Evolutionary conservation across 495 filamentous ascomycete species (phyloP).

Genomic region (Penicillium salamii): DNA sequence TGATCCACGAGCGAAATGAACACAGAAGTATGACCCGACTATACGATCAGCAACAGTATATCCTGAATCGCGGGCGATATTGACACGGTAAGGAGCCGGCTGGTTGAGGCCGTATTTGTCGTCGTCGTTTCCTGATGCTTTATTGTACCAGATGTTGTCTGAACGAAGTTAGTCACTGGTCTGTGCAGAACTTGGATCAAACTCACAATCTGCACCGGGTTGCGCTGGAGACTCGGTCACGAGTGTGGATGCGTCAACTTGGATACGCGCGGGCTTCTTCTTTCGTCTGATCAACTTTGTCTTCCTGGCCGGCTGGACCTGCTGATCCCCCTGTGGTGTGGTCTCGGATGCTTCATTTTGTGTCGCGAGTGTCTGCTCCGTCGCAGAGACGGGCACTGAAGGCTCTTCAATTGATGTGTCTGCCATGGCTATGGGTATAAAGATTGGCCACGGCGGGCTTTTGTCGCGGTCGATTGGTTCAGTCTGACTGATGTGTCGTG

Average conservation of each 20-base stretch:
- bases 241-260: slow-evolving; percentile 82
- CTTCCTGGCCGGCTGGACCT: slow-evolving; percentile 36
- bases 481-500: neutral
- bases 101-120: slow-evolving; percentile 80
- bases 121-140: slow-evolving; percentile 70
- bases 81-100: slow-evolving; percentile 74
- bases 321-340: slow-evolving; percentile 16
- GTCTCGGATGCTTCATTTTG: slow-evolving; percentile 19
- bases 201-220: slow-evolving; percentile 71
- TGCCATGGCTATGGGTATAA: slow-evolving; percentile 25
- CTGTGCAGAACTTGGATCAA: neutral
- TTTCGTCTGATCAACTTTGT: slow-evolving; percentile 54
- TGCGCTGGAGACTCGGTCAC: slow-evolving; percentile 80
- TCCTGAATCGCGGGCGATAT: slow-evolving; percentile 75
- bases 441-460: neutral
- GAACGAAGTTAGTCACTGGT: neutral
- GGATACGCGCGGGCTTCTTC: slow-evolving; percentile 54
- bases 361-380: slow-evolving; percentile 22
- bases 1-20: slow-evolving; percentile 82
- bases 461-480: neutral
- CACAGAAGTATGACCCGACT: slow-evolving; percentile 80
- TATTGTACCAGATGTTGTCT: slow-evolving; percentile 77
- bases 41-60: slow-evolving; percentile 87
- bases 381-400: slow-evolving; percentile 7
- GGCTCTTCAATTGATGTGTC: slow-evolving; percentile 25